Evolutionary conservation across 495 filamentous ascomycete species (phyloP), one percentile per base, ranked within the genome.

Genomic region (Friedmanniomyces simplex): DNA sequence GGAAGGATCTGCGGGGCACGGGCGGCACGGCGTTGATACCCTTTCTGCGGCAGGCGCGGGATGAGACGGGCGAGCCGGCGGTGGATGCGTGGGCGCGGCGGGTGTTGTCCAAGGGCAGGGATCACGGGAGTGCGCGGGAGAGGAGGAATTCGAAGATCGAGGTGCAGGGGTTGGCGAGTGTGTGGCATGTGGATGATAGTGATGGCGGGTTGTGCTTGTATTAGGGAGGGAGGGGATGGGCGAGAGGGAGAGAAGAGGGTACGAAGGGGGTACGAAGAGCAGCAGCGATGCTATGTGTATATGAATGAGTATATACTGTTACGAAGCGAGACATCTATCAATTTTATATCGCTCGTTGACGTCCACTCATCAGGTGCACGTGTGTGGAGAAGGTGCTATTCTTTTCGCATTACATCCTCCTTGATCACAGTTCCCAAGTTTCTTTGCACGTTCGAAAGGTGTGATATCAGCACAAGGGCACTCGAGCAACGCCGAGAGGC

Each of bases 1-100:
- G 67, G 25, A 80, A 80, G 60, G 86, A 84, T 57, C 77, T 97
- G 0, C 87, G 84, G 34, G 93, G 93, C 22, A 98, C 93, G 0
- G 93, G 93, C 21, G 91, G 91, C 8, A 96, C 91, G 0, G 85
- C 89, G 1, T 72, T 97, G 59, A 95, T 96, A 54, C 87, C 90
- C 0, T 97, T 97, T 68, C 74, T 97, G 51, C 95, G 95, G 67
- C 91, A 97, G 69, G 91, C 91, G 1, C 79, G 91, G 3, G 91
- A 97, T 66, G 93, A 99, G 75, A 97, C 91, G 5, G 87, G 89
- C 41, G 93, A 97, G 69, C 88, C 89, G 10, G 87, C 90, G 11
- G 83, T 96, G 22, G 86, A 91, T 62, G 77, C 81, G 1, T 95
- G 89, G 90, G 85, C 87, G 0, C 76, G 77, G 61, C 76, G 86